A percentile compares a stretch with the other conserved stretches of the same genome.
Conservation (phyloP, 2,329 filamentous ascomycete species). For the Aurifilum marmelostoma region DNA sequence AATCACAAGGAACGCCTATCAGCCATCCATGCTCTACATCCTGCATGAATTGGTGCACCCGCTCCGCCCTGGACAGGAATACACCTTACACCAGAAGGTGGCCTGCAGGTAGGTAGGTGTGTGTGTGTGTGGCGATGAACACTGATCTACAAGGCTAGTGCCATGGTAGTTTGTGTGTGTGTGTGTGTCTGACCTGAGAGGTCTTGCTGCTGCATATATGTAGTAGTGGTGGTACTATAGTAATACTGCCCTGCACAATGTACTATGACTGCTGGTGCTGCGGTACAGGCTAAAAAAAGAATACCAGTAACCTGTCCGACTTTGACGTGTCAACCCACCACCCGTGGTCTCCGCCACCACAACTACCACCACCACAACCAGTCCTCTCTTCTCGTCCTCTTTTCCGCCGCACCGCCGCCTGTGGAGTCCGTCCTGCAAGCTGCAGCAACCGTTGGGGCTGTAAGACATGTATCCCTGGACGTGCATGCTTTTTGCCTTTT, state of each 20-base stretch:
- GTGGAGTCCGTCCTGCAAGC: neutral
- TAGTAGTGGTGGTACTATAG: neutral
- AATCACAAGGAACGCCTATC: neutral
- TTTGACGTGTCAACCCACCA: neutral
- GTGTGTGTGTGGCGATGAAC: slow-evolving; percentile 5
- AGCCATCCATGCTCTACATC: neutral
- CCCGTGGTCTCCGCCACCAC: neutral
- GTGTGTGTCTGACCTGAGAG: neutral
- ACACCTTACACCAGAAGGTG: neutral
- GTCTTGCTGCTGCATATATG: neutral
- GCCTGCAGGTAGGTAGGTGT: neutral
- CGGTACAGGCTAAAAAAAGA: slow-evolving; percentile 4
- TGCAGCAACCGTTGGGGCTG: slow-evolving; percentile 1
- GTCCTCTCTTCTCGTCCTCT: neutral
- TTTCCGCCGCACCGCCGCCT: neutral
- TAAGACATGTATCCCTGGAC: neutral
- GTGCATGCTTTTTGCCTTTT: neutral
- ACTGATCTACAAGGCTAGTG: neutral
- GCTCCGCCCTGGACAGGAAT: neutral
- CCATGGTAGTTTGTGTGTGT: neutral
- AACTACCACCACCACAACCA: neutral
- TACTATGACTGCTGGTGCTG: neutral
- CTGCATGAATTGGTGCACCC: neutral
- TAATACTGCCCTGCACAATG: too few relatives aligned
- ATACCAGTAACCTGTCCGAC: neutral